Conservation (phyloP, 345 rosid genomes). For the Punica granatum region DNA sequence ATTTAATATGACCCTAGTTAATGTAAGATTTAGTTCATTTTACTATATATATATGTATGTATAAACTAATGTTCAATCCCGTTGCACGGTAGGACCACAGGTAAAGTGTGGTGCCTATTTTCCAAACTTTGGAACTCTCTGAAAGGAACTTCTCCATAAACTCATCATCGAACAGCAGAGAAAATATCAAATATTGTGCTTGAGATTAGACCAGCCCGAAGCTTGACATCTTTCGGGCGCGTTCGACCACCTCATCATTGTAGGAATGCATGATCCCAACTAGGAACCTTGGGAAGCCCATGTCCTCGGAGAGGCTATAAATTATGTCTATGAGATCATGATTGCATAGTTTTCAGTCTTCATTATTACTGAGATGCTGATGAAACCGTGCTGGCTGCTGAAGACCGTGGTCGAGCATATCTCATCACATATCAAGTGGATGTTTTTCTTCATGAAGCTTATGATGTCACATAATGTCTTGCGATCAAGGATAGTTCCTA, state of each 20-base stretch:
- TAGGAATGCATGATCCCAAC: slow-evolving; percentile 85
- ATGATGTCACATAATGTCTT: slow-evolving; percentile 45
- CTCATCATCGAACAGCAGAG: slow-evolving; percentile 69
- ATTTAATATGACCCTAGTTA: too few relatives aligned
- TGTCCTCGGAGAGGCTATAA: slow-evolving; percentile 85
- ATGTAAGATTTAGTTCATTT: too few relatives aligned
- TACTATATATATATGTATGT: too few relatives aligned
- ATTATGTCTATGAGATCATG: slow-evolving; percentile 62
- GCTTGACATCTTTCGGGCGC: slow-evolving; percentile 87
- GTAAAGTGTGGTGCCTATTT: slow-evolving; percentile 45
- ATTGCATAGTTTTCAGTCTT: slow-evolving; percentile 30
- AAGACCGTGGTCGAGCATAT: slow-evolving; percentile 80
- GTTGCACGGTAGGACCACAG: too few relatives aligned
- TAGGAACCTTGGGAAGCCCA: slow-evolving; percentile 89
- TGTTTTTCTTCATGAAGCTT: slow-evolving; percentile 66
- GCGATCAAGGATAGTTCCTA: slow-evolving; percentile 60
- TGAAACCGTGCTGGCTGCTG: slow-evolving; percentile 33
- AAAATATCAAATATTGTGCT: slow-evolving; percentile 61
- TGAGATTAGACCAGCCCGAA: slow-evolving; percentile 86
- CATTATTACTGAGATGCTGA: slow-evolving; percentile 69
- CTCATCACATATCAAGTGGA: slow-evolving; percentile 78
- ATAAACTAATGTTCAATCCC: too few relatives aligned
- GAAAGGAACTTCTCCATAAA: slow-evolving; percentile 46
- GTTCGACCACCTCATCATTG: slow-evolving; percentile 59
- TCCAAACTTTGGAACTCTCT: slow-evolving; percentile 49